Evolutionary conservation across 345 rosid genomes (phyloP), one percentile per base, ranked within the genome.

Genomic region (Ceriops tagal): DNA sequence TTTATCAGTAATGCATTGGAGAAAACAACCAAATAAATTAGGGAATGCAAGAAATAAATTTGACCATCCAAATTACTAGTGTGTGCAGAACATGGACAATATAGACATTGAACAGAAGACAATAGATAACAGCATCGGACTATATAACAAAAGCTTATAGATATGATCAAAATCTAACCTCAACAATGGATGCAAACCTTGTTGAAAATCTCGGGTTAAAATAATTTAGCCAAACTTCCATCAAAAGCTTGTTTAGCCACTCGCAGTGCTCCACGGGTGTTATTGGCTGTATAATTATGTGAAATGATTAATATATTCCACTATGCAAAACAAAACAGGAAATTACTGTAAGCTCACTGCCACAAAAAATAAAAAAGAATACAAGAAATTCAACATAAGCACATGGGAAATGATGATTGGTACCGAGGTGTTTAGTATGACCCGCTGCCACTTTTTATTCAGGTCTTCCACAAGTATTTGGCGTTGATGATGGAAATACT

Each of bases 231-330:
- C 99, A 95, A 69, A 95, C 71, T 82, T 91, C 99, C 74, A 83
- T 73, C 61, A 92, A 75, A 60, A 95, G 81, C 79, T 90, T 95
- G 82, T 95, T 95, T 68, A 91, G 77, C 99, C 99, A 95, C 80
- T 91, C 95, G 57, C 97, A 89, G 69, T 88, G 96, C 75, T 95
- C 99, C 86, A 87, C 66, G 47, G 99, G 96, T 53, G 99, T 91
- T 69, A 65, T 68, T 59, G 96, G 85, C 99, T 95, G 88, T 27
- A 76, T 18, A 57, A 68, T 69, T 27, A 78, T 58, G 58, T 13
- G 37, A 67, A 64, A 18, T 24, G 43, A 75, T 49, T 8, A 52
- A 28, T 19, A 32, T 24, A 28, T 67, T 47, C 37, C 58, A 63
- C 52, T 20, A 31, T 26, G 65, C 19, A 49, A 27, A 32, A 56